Evolutionary conservation across 176 grass and related monocot genomes (phyloP).

Genomic region (Phyllostachys edulis): DNA sequence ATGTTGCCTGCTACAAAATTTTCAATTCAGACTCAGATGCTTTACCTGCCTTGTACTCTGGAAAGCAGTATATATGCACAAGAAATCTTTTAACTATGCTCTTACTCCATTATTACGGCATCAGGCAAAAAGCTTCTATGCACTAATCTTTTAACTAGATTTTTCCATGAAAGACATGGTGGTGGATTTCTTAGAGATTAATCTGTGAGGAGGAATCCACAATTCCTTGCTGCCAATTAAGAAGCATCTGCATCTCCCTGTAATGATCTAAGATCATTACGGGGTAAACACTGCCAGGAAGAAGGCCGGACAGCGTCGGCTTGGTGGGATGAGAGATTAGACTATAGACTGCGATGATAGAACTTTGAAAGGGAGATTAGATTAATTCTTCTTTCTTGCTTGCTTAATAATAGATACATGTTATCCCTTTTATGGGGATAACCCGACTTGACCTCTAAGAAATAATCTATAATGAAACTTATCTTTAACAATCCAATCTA

Average conservation of each 20-base stretch:
- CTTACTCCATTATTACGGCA: neutral
- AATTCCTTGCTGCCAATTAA: conserved; percentile 27
- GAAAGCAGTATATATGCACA: neutral
- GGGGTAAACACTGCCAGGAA: no score
- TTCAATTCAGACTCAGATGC: conserved; percentile 23
- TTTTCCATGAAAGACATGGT: neutral
- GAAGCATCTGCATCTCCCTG: conserved; percentile 54
- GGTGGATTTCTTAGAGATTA: neutral
- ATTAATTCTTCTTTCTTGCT: no score
- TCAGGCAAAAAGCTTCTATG: neutral
- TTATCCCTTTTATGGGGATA: no score
- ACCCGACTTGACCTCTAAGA: no score
- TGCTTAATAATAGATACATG: no score
- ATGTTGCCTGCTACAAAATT: neutral
- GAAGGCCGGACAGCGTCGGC: no score
- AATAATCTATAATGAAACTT: no score
- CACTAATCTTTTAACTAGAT: neutral
- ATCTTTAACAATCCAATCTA: no score
- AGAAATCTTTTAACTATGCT: neutral
- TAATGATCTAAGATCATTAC: no score
- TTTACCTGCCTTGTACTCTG: conserved; percentile 45
- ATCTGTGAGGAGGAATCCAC: conserved; percentile 22
- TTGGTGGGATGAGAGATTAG: no score
- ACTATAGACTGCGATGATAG: no score
- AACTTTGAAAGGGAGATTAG: no score